Base-by-base conservation (phyloP, 306 rosid species). In the Betula pendula region DNA sequence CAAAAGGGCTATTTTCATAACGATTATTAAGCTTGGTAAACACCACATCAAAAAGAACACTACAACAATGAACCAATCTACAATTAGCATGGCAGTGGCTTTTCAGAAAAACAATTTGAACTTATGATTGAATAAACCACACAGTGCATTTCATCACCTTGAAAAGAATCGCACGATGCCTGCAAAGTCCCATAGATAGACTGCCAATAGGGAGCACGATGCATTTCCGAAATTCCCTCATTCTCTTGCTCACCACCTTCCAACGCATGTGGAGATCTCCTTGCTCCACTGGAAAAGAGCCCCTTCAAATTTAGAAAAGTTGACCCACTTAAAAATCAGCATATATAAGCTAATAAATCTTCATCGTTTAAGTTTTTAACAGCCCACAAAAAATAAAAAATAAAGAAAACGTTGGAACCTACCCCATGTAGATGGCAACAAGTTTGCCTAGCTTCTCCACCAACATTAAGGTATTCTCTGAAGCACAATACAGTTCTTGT, bases 101-200 rank as follows among this genome's bases (percentile, higher is more conserved):
- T 20, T 42, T 52, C 25, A 40, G 44, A 47, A 75, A 6, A 56
- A 25, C n/a, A 12, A 42, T 45, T 20, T 29, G 17, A 40, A 70
- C 22, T 47, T 50, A 9, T 29, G 19, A 53, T 25, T 15, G 17
- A 47, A 55, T 25, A 42, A 65, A 70, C 51, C n/a, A 67, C 20
- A 56, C 15, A 7, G 53, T 60, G 51, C 53, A 60, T 44, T 63
- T 68, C n/a, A 74, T 81, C 79, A 95, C 99, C 97, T 95, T 95
- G 87, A 95, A 95, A 70, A 95, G 97, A 83, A 95, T 81, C n/a
- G 99, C 99, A 13, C 99, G 93, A 72, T 95, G 99, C 88, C 99
- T 85, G 80, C 99, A 95, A 66, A 92, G 90, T 42, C 99, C 99
- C 75, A 84, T 79, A 31, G 97, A 95, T 51, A 95, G 87, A 80